phyloP scores from a whole-genome alignment of 1,284 basidiomycete species.

The Fomitopsis pinicola region DNA sequence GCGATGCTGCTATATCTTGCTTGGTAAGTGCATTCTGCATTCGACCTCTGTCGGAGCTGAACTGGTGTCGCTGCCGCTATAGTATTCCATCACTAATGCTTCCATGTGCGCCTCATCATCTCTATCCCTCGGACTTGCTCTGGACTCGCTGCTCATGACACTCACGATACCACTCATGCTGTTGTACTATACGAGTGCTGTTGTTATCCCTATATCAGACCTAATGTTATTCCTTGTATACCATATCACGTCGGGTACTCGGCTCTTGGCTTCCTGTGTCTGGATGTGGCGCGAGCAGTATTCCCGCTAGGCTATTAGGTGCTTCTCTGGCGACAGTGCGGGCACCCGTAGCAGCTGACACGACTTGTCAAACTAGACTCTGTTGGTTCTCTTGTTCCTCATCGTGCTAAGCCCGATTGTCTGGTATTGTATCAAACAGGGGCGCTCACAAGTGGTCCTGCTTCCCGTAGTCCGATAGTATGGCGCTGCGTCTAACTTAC shows the following conservation, averaged over 20 bases:
- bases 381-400: no score
- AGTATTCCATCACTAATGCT: neutral
- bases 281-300: neutral
- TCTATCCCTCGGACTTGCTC: neutral
- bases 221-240: neutral
- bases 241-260: neutral
- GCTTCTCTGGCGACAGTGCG: neutral
- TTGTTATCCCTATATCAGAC: neutral
- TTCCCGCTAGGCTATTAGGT: neutral
- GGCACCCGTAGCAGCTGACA: neutral
- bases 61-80: neutral
- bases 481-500: no score
- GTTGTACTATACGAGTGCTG: neutral
- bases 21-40: neutral
- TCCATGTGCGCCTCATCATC: neutral
- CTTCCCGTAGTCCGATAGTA: no score
- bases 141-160: neutral
- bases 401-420: no score
- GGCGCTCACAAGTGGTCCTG: no score
- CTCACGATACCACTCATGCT: neutral
- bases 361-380: neutral
- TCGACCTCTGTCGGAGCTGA: neutral
- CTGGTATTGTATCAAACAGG: no score
- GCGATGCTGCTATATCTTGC: neutral
- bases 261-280: neutral